Conservation (phyloP, 192 early-diverging fungal species). For the Podila epigama region DNA sequence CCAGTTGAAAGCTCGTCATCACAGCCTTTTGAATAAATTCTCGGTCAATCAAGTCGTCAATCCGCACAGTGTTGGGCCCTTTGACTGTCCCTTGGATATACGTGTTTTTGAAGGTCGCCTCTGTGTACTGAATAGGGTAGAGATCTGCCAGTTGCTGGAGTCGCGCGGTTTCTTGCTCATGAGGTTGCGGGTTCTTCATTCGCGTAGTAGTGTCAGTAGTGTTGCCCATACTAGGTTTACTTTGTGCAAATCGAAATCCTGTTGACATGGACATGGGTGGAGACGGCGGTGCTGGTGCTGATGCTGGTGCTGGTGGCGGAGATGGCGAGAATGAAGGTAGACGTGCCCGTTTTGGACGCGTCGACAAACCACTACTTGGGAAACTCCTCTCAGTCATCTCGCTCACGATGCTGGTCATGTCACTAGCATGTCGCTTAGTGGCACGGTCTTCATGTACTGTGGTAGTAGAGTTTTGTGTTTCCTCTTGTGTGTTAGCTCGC, state of each 20-base stretch:
- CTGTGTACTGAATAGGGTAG: slow-evolving; percentile 5
- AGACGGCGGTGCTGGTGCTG: background rate
- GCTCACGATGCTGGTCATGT: background rate
- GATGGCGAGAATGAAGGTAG: background rate
- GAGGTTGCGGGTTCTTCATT: background rate
- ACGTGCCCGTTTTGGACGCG: background rate
- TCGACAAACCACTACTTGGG: background rate
- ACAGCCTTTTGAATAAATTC: slow-evolving; percentile 56
- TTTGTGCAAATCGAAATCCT: too few species aligned
- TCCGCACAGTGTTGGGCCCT: slow-evolving; percentile 20
- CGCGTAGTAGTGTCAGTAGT: background rate
- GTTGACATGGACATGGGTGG: background rate
- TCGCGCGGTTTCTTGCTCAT: background rate
- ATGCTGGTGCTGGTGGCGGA: background rate
- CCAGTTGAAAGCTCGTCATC: slow-evolving; percentile 61
- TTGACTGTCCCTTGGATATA: background rate
- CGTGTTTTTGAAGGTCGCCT: slow-evolving; percentile 33
- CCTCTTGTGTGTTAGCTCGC: background rate
- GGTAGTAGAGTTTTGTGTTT: background rate
- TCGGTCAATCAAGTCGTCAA: slow-evolving; percentile 52
- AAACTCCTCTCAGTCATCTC: background rate
- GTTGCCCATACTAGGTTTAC: background rate
- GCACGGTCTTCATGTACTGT: background rate
- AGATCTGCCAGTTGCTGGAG: background rate
- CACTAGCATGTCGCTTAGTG: background rate